These are phyloP conservation scores for Chlorella sorokiniana DNA, from an alignment of 139 green algal genomes.

Conservation along the genomic window DNA sequence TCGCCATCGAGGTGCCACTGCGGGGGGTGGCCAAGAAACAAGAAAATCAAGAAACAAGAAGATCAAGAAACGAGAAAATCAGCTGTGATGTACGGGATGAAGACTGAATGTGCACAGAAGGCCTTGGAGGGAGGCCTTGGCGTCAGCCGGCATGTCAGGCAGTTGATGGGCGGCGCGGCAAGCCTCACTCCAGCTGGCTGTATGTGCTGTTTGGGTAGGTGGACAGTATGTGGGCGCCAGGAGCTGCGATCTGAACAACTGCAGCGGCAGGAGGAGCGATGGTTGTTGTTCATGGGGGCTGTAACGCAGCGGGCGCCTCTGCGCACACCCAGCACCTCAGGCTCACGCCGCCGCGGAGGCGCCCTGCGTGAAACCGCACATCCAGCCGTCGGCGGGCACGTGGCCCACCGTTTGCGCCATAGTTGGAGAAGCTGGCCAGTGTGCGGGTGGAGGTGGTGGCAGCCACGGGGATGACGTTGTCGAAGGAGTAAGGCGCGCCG, in stretches of 20 bases:
- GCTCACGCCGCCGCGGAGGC: too few relatives aligned
- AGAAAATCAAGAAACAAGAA: not conserved
- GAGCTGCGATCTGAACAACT: constrained; percentile 5
- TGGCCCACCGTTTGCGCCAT: not conserved
- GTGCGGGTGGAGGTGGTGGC: not conserved
- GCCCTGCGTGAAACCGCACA: too few relatives aligned
- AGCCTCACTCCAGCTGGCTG: not conserved
- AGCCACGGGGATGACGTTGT: not conserved
- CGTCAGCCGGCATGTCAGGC: too few relatives aligned
- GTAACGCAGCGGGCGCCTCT: not conserved
- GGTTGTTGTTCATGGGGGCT: not conserved
- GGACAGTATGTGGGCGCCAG: constrained; percentile 7
- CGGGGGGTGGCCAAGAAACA: not conserved
- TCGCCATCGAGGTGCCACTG: constrained; percentile 19
- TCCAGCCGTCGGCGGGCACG: too few relatives aligned
- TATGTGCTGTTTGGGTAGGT: not conserved
- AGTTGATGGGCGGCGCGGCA: not conserved
- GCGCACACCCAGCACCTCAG: too few relatives aligned
- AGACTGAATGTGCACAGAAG: too few relatives aligned
- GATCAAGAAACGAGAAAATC: too few relatives aligned
- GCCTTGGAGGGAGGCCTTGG: too few relatives aligned
- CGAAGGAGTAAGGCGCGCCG: not conserved
- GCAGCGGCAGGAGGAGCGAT: not conserved
- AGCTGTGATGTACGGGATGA: too few relatives aligned
- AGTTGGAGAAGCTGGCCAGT: constrained; percentile 4